A percentile compares a stretch with the other conserved stretches of the same genome.
Evolutionary conservation across 148 eudicot species (phyloP).

Genomic region (Spergularia marina): DNA sequence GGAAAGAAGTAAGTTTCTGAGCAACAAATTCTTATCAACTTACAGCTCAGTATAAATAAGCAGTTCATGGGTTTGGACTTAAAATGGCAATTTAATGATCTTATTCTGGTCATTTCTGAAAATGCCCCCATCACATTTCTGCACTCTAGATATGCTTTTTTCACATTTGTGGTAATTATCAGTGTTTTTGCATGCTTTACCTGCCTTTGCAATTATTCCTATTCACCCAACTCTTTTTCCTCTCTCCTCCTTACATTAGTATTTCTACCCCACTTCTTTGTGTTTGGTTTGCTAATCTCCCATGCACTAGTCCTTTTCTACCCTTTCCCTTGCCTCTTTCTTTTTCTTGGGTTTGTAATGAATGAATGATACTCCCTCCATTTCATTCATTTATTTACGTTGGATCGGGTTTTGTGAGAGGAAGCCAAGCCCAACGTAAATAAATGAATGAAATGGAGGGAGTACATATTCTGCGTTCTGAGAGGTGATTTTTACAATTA

Average conservation of each 20-base stretch:
- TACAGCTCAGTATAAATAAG: neutral
- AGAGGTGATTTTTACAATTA: too few species aligned
- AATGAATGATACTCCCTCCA: neutral
- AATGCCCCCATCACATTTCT: conserved; percentile 16
- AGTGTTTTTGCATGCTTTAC: conserved; percentile 27
- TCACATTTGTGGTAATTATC: neutral
- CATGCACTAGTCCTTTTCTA: conserved; percentile 33
- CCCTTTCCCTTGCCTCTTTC: neutral
- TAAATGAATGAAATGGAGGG: too few species aligned
- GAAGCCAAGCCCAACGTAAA: too few species aligned
- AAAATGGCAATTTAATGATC: conserved; percentile 40
- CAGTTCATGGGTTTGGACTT: conserved; percentile 27
- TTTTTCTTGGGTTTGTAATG: conserved; percentile 1
- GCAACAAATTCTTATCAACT: neutral
- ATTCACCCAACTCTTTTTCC: conserved; percentile 9
- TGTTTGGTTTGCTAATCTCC: conserved; percentile 22
- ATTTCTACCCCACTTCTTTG: conserved; percentile 20
- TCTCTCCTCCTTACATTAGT: conserved; percentile 15
- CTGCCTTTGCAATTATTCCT: conserved; percentile 36
- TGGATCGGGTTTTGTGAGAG: too few species aligned
- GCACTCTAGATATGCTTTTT: conserved; percentile 12
- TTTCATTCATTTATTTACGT: too few species aligned
- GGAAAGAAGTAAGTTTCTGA: conserved; percentile 16
- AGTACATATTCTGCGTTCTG: neutral
- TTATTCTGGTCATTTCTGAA: conserved; percentile 29